A percentile compares a stretch with the other conserved stretches of the same genome.
Evolutionary conservation across 805 yeast species (phyloP).

Genomic region (Danielia oregonensis): DNA sequence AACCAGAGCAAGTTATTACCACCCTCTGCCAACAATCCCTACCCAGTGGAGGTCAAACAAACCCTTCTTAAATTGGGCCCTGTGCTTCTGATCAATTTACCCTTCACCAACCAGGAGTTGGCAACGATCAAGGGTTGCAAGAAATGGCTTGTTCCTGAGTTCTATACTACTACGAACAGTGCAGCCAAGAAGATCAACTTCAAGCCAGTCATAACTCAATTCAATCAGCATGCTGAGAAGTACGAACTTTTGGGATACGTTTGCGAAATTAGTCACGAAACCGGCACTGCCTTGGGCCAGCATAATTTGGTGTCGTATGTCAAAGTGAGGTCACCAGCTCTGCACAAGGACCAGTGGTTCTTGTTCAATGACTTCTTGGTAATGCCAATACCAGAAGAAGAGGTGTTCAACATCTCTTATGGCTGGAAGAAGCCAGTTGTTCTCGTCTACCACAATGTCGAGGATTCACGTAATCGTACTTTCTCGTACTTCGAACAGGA

Average conservation of each 20-base stretch:
- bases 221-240: conserved; percentile 33
- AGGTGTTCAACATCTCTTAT: conserved; percentile 66
- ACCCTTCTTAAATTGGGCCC: conserved; percentile 59
- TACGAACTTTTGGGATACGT: conserved; percentile 69
- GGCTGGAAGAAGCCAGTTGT: conserved; percentile 86
- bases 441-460: conserved; percentile 57
- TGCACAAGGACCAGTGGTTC: conserved; percentile 54
- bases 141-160: conserved; percentile 62
- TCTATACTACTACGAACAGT: conserved; percentile 39
- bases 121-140: conserved; percentile 44
- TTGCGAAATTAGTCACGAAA: conserved; percentile 56
- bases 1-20: conserved; percentile 47
- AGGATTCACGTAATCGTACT: conserved; percentile 35
- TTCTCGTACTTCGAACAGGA: conserved; percentile 35
- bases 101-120: conserved; percentile 53
- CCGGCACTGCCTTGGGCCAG: conserved; percentile 32
- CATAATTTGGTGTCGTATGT: conserved; percentile 62
- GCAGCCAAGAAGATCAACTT: conserved; percentile 34
- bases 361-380: conserved; percentile 91
- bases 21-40: conserved; percentile 35
- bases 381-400: conserved; percentile 65
- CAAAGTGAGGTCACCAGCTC: conserved; percentile 30
- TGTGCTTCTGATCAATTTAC: conserved; percentile 57
- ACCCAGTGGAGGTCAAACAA: conserved; percentile 48
- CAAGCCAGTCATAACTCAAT: conserved; percentile 28